Evolutionary conservation across 768 basidiomycete genomes (phyloP).

Genomic region (Royoungia palumana): DNA sequence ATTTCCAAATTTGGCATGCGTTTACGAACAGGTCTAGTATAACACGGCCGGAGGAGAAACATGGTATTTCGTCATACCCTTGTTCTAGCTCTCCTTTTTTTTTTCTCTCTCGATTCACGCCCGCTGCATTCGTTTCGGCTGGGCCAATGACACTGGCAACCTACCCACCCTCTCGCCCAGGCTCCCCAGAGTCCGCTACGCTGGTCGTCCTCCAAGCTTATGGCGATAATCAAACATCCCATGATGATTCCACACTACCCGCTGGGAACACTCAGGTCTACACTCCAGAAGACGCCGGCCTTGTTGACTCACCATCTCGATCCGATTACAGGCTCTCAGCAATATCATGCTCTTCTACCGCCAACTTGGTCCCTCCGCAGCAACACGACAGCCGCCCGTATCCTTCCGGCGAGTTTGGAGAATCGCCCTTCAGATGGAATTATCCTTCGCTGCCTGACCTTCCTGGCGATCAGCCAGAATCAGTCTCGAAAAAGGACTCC

Average conservation of each 20-base stretch:
- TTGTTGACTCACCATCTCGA: constrained; percentile 14
- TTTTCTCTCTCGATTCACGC: constrained; percentile 6
- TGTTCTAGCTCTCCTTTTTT: constrained; percentile 11
- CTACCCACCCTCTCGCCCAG: constrained; percentile 9
- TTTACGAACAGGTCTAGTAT: constrained; percentile 35
- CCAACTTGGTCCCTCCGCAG: constrained; percentile 21
- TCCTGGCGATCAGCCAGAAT: constrained; percentile 11
- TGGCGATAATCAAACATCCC: constrained; percentile 8
- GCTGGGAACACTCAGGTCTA: not conserved
- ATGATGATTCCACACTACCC: not conserved
- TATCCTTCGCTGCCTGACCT: constrained; percentile 20
- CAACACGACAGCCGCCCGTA: constrained; percentile 5
- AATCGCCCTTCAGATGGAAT: constrained; percentile 33
- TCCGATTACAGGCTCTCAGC: constrained; percentile 24
- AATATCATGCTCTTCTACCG: constrained; percentile 22
- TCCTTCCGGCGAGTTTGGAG: constrained; percentile 20
- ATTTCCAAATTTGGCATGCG: constrained; percentile 24
- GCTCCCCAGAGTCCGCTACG: constrained; percentile 29
- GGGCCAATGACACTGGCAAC: constrained; percentile 10
- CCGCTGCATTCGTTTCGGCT: not conserved
- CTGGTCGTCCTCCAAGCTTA: constrained; percentile 27
- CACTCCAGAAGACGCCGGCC: constrained; percentile 3
- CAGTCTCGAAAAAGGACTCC: not conserved
- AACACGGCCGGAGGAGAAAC: too few species aligned
- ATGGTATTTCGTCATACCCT: constrained; percentile 1